A percentile compares a stretch with the other conserved stretches of the same genome.
Evolutionary conservation across 2,329 filamentous ascomycete genomes (phyloP).

Genomic region (Aureobasidium mangrovei): DNA sequence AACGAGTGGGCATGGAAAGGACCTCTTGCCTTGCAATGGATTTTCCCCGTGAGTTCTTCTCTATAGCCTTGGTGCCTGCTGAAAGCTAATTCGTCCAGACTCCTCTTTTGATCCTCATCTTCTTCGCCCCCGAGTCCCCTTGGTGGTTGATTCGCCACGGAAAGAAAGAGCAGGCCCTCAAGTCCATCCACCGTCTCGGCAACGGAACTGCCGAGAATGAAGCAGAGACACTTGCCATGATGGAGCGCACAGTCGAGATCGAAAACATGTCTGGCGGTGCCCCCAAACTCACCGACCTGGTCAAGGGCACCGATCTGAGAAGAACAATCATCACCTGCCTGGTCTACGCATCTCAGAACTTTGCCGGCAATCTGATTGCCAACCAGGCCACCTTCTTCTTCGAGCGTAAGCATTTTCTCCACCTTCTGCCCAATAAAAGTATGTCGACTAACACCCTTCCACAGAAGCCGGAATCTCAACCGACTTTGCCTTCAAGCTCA

Average conservation of each 20-base stretch:
- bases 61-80: not conserved
- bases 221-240: conserved; percentile 46
- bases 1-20: conserved; percentile 36
- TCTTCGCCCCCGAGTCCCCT: conserved; percentile 42
- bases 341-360: conserved; percentile 51
- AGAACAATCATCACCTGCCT: conserved; percentile 48
- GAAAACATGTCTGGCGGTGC: conserved; percentile 40
- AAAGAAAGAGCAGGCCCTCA: conserved; percentile 35
- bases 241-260: conserved; percentile 42
- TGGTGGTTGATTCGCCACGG: conserved; percentile 49
- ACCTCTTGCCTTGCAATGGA: conserved; percentile 50
- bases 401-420: conserved; percentile 35
- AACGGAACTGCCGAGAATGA: conserved; percentile 32
- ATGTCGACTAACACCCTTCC: not conserved
- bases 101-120: conserved; percentile 45
- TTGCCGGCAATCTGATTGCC: conserved; percentile 54
- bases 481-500: conserved; percentile 51
- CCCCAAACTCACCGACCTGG: conserved; percentile 44
- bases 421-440: conserved; percentile 11
- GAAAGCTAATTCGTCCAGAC: conserved; percentile 23
- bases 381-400: conserved; percentile 57
- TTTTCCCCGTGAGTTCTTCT: conserved; percentile 37
- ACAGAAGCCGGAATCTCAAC: conserved; percentile 51
- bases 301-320: conserved; percentile 46
- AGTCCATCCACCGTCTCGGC: conserved; percentile 42